Conservation (phyloP, 2,329 filamentous ascomycete genomes). For the Trichoderma atrobrunneum region DNA sequence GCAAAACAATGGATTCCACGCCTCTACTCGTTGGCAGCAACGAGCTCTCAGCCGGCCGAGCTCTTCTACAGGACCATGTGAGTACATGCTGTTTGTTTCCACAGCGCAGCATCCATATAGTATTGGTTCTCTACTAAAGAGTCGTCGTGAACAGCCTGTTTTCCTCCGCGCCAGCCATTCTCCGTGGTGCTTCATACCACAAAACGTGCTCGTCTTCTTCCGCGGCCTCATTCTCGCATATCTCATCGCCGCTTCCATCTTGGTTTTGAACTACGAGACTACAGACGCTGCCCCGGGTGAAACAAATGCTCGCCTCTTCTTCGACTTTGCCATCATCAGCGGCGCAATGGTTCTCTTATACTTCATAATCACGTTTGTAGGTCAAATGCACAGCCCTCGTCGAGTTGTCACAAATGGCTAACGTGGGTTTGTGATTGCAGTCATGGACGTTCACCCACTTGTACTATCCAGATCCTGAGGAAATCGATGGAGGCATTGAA, state of each 20-base stretch:
- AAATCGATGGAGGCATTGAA: conserved; percentile 37
- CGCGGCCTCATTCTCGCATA: conserved; percentile 44
- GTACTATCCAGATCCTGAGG: conserved; percentile 43
- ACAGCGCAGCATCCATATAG: background rate
- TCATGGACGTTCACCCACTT: conserved; percentile 53
- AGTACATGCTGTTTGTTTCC: conserved; percentile 16
- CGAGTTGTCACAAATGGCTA: background rate
- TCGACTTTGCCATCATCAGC: conserved; percentile 49
- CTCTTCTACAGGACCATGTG: conserved; percentile 38
- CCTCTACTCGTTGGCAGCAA: conserved; percentile 34
- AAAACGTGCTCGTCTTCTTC: conserved; percentile 44
- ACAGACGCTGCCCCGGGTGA: conserved; percentile 37
- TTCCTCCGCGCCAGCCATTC: conserved; percentile 53
- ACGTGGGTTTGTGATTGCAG: conserved; percentile 28
- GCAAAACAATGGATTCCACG: conserved; percentile 32
- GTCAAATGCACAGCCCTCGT: conserved; percentile 25
- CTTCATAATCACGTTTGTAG: conserved; percentile 46
- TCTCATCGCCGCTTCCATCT: conserved; percentile 39
- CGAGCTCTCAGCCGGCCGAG: conserved; percentile 31
- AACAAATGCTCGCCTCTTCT: conserved; percentile 42
- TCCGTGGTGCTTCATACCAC: conserved; percentile 47
- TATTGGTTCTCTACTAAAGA: conserved; percentile 20
- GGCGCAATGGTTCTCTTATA: conserved; percentile 45
- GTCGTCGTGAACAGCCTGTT: conserved; percentile 39
- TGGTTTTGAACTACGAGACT: conserved; percentile 47